Conservation (phyloP, 371 early-diverging fungal species). For the Gilbertella persicaria region DNA sequence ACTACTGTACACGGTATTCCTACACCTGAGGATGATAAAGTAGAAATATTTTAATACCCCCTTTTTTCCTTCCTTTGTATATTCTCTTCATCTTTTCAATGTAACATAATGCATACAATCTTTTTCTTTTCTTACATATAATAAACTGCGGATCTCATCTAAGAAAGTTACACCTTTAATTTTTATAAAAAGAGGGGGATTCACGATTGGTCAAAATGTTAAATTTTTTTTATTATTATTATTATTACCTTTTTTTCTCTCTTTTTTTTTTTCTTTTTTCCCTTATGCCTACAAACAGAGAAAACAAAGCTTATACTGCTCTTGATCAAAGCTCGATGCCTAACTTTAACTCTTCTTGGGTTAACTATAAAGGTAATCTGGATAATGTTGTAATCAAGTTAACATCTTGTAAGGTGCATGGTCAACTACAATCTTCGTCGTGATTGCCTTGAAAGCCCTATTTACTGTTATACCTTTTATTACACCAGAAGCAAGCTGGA, state of each 20-base stretch:
- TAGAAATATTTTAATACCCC: constrained; percentile 7
- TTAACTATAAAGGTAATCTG: constrained; percentile 63
- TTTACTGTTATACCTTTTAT: constrained; percentile 89
- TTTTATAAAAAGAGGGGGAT: too few relatives aligned
- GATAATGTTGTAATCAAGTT: neutral
- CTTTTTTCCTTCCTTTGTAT: neutral
- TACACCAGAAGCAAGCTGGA: constrained; percentile 92
- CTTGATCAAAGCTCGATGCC: constrained; percentile 67
- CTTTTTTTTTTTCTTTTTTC: too few relatives aligned
- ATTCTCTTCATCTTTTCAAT: constrained; percentile 1
- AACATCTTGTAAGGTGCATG: constrained; percentile 76
- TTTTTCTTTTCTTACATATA: neutral
- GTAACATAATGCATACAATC: constrained; percentile 3
- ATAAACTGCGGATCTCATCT: too few relatives aligned
- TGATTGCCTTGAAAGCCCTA: constrained; percentile 78
- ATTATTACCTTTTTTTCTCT: too few relatives aligned
- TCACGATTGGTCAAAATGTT: too few relatives aligned
- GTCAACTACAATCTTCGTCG: constrained; percentile 81
- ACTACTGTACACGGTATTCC: constrained; percentile 19
- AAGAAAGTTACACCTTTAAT: too few relatives aligned
- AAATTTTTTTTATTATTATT: too few relatives aligned
- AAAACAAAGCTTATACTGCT: constrained; percentile 30
- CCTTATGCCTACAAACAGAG: constrained; percentile 1
- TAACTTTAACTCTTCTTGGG: constrained; percentile 73
- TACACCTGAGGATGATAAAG: constrained; percentile 32